Base-by-base conservation (phyloP, 2,329 filamentous ascomycete genomes). In the Ascochyta koolunga region DNA sequence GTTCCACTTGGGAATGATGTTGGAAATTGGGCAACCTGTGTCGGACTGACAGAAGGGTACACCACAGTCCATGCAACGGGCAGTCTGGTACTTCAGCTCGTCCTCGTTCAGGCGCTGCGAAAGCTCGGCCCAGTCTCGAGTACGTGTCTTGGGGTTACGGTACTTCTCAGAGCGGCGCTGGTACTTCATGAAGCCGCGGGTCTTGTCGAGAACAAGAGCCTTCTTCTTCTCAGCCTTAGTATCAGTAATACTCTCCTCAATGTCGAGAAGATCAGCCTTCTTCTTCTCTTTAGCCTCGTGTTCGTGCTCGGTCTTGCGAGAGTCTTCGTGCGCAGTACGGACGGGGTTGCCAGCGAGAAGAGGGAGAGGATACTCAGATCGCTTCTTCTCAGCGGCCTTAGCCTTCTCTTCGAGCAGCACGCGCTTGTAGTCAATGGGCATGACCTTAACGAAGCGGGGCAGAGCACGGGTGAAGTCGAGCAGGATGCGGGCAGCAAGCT, bases 41-140 rank as follows among this genome's bases (percentile, higher is more conserved):
- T 98, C 93, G 18, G 92, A 96, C 77, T 98, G 93, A 69, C 93
- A 98, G 84, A 98, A 98, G 1, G 93, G 93, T 57, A 98, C 93
- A 85, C 93, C 93, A 58, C 93, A 98, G 79, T 98, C 93, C 93
- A 98, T 98, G 82, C 93, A 98, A 62, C 93, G 90, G 57, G 93
- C 93, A 40, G 92, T 89, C 78, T 98, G 93, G 72, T 96, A 97
- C 80, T 97, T 97, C 61, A 97, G 86, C 79, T 96, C 92, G 65
- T 97, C 93, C 76, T 96, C 92, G 62, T 90, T 91, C 42, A 98
- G 84, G 54, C 93, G 89, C 68, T 86, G 86, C 54, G 89, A 95
- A 40, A 98, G 84, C 78, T 98, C 93, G 35, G 89, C 89, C 93
- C 93, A 98, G 72, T 98, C 93, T 73, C 93, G 91, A 59, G 87